Conservation (phyloP, 2,329 filamentous ascomycete genomes). For the Colletotrichum musicola region DNA sequence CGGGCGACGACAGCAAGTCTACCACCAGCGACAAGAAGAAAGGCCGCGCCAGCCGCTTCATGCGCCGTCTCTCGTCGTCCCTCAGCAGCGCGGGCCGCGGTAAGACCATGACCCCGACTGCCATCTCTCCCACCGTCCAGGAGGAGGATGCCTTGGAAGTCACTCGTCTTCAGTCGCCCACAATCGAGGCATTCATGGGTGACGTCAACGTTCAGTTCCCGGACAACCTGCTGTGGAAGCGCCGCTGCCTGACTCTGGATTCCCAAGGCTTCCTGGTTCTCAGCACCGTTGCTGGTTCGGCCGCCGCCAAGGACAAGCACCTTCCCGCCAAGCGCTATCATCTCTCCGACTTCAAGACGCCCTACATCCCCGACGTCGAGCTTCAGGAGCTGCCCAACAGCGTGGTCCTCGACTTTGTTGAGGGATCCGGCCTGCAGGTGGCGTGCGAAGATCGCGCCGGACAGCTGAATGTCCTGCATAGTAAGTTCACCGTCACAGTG, state of each 20-base stretch:
- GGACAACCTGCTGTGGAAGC: conserved; percentile 96
- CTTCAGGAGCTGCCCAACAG: conserved; percentile 94
- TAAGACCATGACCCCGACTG: conserved; percentile 58
- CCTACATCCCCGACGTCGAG: conserved; percentile 89
- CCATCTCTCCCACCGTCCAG: conserved; percentile 63
- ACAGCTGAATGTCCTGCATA: conserved; percentile 66
- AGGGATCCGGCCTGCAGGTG: conserved; percentile 72
- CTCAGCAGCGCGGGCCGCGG: conserved; percentile 57
- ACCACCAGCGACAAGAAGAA: conserved; percentile 59
- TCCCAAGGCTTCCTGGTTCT: conserved; percentile 86
- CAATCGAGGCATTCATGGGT: conserved; percentile 77
- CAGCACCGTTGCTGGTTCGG: conserved; percentile 65
- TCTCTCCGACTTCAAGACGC: conserved; percentile 83
- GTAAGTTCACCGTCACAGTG: conserved; percentile 54
- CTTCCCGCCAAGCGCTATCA: conserved; percentile 81
- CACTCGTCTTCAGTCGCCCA: conserved; percentile 49
- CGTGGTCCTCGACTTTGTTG: conserved; percentile 71
- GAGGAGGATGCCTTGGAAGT: conserved; percentile 60
- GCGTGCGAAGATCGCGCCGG: conserved; percentile 73
- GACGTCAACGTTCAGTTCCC: conserved; percentile 98
- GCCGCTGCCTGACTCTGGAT: conserved; percentile 88
- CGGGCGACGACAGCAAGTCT: conserved; percentile 61
- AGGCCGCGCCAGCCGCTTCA: conserved; percentile 68
- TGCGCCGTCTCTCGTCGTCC: conserved; percentile 69
- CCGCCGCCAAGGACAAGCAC: conserved; percentile 66